Percentiles rank a stretch among this genome's conserved stretches.
Evolutionary conservation across 192 early-diverging fungal genomes (phyloP).

Genomic region (Coemansia interrupta): DNA sequence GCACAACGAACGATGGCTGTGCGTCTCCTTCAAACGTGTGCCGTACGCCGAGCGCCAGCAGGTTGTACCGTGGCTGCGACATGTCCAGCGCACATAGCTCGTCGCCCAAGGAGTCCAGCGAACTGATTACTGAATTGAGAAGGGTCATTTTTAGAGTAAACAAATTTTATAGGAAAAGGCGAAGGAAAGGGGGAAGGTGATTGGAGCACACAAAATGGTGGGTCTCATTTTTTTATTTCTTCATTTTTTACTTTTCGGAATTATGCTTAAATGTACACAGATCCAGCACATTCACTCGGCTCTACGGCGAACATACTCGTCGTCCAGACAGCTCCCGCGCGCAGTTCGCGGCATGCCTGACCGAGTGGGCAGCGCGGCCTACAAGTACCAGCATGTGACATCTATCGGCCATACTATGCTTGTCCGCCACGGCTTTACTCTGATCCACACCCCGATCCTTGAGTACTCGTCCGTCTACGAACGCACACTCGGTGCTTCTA

Average conservation of each 20-base stretch:
- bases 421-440: constrained; percentile 56
- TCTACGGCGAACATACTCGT: background rate
- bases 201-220: too few species aligned
- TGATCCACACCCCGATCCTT: constrained; percentile 62
- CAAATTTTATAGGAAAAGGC: too few species aligned
- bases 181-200: too few species aligned
- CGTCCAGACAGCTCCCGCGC: constrained; percentile 19
- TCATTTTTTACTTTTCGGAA: background rate
- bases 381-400: constrained; percentile 50
- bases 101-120: constrained; percentile 38
- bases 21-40: constrained; percentile 43
- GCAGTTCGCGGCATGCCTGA: constrained; percentile 65
- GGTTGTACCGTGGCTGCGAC: constrained; percentile 40
- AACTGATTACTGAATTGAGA: constrained; percentile 28
- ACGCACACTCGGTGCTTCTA: constrained; percentile 58
- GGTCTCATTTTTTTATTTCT: background rate
- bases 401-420: constrained; percentile 38
- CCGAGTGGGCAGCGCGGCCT: constrained; percentile 51
- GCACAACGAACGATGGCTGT: constrained; percentile 36
- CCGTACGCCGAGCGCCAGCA: constrained; percentile 29
- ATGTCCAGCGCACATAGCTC: constrained; percentile 44
- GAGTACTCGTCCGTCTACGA: constrained; percentile 65
- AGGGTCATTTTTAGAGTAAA: constrained; percentile 26
- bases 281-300: background rate
- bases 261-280: background rate